Conservation (phyloP, 202 grass and related monocot species). For the Elaeis oleifera region DNA sequence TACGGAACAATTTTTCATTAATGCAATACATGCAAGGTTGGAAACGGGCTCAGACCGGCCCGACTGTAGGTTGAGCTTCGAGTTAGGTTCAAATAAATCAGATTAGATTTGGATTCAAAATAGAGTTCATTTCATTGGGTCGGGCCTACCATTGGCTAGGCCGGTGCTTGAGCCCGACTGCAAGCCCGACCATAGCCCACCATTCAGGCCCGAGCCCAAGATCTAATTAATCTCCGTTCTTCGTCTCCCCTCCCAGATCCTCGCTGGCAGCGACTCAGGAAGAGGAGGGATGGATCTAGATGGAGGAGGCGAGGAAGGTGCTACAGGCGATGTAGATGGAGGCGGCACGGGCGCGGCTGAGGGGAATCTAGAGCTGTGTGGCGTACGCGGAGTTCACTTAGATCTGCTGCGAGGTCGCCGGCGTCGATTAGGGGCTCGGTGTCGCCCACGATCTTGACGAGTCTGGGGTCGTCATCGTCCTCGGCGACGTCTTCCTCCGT, state of each 20-base stretch:
- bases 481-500: conserved; percentile 63
- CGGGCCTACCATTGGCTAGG: too few species aligned
- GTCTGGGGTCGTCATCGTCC: conserved; percentile 49
- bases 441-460: conserved; percentile 48
- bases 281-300: conserved; percentile 12
- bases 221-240: too few species aligned
- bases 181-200: too few species aligned
- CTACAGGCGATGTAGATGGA: conserved; percentile 56
- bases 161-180: too few species aligned
- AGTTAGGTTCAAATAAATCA: too few species aligned
- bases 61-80: too few species aligned
- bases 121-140: too few species aligned
- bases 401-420: conserved; percentile 56
- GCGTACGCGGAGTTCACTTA: conserved; percentile 39
- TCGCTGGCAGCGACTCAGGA: background rate
- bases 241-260: conserved; percentile 1
- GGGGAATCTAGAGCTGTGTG: conserved; percentile 46
- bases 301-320: conserved; percentile 51
- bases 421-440: conserved; percentile 34
- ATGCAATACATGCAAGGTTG: too few species aligned
- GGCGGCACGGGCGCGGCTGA: conserved; percentile 37
- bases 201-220: too few species aligned
- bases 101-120: too few species aligned
- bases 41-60: too few species aligned
- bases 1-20: too few species aligned